These are phyloP conservation scores for Annona squamosa DNA, from an alignment of 164 flowering plant genomes.

Conservation along the genomic window DNA sequence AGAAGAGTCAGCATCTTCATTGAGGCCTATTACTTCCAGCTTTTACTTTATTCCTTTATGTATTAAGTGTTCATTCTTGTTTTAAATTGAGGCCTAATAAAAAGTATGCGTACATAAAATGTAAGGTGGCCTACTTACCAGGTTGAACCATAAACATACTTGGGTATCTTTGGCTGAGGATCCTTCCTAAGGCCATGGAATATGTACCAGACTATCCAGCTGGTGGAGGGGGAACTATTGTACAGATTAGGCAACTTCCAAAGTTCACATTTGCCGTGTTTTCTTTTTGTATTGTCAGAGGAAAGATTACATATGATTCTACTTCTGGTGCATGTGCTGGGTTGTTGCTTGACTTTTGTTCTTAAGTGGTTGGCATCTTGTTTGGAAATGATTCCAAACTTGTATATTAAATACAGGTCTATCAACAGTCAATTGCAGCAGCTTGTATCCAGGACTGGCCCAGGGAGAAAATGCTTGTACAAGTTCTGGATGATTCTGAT, in stretches of 20 bases:
- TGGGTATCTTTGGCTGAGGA: neutral
- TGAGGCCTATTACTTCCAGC: neutral
- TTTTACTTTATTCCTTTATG: neutral
- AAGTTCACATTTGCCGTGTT: neutral
- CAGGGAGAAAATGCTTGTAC: constrained; percentile 80
- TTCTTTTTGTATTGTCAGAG: neutral
- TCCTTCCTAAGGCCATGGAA: neutral
- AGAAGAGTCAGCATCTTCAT: neutral
- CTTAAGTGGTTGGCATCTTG: neutral
- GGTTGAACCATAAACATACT: neutral
- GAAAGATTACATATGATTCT: neutral
- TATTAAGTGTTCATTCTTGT: neutral
- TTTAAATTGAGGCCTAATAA: neutral
- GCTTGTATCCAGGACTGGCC: constrained; percentile 94
- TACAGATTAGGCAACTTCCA: neutral
- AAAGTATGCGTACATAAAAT: neutral
- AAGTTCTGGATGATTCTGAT: constrained; percentile 91
- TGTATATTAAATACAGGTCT: constrained; percentile 50
- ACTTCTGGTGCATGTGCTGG: neutral
- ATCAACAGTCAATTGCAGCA: constrained; percentile 88
- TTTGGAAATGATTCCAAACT: neutral
- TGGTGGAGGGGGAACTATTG: neutral
- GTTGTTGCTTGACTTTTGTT: neutral
- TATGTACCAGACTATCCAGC: neutral
- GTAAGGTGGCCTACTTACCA: neutral